Evolutionary conservation across 1,284 basidiomycete species (phyloP).

Genomic region (Cerrena zonata): DNA sequence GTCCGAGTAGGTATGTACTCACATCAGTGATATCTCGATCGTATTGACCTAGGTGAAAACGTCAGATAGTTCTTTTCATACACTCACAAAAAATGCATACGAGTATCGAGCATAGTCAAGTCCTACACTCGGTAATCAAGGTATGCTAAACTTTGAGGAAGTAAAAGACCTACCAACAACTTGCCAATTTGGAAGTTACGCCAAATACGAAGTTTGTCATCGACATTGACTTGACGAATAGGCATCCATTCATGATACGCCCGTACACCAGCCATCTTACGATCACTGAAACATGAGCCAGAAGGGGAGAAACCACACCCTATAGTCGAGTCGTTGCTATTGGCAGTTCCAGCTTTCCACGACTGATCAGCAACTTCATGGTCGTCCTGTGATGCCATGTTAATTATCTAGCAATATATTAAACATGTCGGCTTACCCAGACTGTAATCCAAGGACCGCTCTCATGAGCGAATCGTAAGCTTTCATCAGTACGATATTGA

Average conservation of each 20-base stretch:
- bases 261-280: slow-evolving; percentile 56
- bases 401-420: too few relatives aligned
- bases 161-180: slow-evolving; percentile 32
- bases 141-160: not conserved
- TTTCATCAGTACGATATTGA: slow-evolving; percentile 54
- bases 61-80: too few relatives aligned
- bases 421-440: slow-evolving; percentile 31
- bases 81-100: slow-evolving; percentile 24
- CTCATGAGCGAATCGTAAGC: slow-evolving; percentile 46
- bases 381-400: slow-evolving; percentile 41
- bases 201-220: slow-evolving; percentile 63
- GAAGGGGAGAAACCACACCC: slow-evolving; percentile 54
- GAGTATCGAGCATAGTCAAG: slow-evolving; percentile 59
- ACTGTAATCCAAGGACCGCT: slow-evolving; percentile 54
- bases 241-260: slow-evolving; percentile 73
- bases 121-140: slow-evolving; percentile 26
- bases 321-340: slow-evolving; percentile 53
- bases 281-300: slow-evolving; percentile 56
- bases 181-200: slow-evolving; percentile 62
- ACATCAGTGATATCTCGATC: slow-evolving; percentile 60
- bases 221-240: slow-evolving; percentile 55
- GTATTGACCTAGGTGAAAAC: slow-evolving; percentile 42
- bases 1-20: too few relatives aligned
- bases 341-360: slow-evolving; percentile 60
- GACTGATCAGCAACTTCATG: slow-evolving; percentile 60